These are phyloP conservation scores for Calocybe indica DNA, from an alignment of 768 basidiomycete genomes.

Conservation along the genomic window DNA sequence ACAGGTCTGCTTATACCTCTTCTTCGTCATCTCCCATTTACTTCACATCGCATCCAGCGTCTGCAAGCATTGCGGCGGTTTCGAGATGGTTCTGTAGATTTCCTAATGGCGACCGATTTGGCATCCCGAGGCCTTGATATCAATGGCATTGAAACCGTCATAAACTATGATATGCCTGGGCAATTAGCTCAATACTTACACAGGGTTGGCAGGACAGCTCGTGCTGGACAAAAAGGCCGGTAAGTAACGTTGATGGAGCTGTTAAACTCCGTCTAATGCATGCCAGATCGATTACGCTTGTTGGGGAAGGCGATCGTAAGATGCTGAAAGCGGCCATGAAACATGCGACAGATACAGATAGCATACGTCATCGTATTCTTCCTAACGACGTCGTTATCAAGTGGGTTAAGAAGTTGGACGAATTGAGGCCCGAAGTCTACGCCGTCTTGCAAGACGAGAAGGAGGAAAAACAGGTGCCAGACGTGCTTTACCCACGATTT, in stretches of 20 bases:
- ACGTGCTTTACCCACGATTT: conserved; percentile 9
- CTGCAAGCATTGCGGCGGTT: conserved; percentile 82
- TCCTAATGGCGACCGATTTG: conserved; percentile 92
- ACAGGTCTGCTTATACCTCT: conserved; percentile 48
- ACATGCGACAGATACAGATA: conserved; percentile 69
- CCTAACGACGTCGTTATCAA: conserved; percentile 67
- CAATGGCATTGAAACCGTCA: conserved; percentile 94
- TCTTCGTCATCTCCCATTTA: background rate
- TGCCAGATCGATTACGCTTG: conserved; percentile 83
- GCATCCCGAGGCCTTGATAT: conserved; percentile 96
- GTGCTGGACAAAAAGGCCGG: conserved; percentile 92
- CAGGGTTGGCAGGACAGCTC: conserved; percentile 94
- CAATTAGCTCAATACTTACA: conserved; percentile 93
- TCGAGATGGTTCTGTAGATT: conserved; percentile 84
- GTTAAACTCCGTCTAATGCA: background rate
- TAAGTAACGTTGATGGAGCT: conserved; percentile 29
- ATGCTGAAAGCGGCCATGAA: conserved; percentile 96
- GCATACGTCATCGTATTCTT: conserved; percentile 84
- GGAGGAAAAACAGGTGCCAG: conserved; percentile 81
- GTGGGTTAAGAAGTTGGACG: conserved; percentile 66
- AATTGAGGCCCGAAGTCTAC: conserved; percentile 69
- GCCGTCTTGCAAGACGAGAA: conserved; percentile 86
- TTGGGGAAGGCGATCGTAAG: conserved; percentile 94
- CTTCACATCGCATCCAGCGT: conserved; percentile 44
- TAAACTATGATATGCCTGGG: conserved; percentile 98